These are phyloP conservation scores for Penicillium goetzii DNA, from an alignment of 495 filamentous ascomycete species.

Conservation along the genomic window DNA sequence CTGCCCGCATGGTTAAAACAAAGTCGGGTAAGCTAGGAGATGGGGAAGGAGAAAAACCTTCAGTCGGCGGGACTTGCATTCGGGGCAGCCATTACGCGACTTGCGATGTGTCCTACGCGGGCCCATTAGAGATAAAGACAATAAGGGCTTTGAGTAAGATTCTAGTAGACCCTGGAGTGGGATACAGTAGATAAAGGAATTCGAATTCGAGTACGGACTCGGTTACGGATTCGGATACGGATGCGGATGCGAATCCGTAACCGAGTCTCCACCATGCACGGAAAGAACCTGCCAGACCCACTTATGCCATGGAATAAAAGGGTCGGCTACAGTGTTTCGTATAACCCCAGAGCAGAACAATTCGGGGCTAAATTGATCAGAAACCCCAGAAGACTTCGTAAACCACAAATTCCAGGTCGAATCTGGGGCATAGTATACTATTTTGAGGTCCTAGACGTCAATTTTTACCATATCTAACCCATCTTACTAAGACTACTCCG, in stretches of 20 bases:
- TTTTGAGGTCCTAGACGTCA: not conserved
- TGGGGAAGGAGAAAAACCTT: slow-evolving; percentile 22
- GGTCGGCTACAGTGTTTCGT: not conserved
- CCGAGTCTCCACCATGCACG: not conserved
- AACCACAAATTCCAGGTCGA: not conserved
- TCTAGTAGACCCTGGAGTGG: not conserved
- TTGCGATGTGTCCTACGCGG: slow-evolving; percentile 34
- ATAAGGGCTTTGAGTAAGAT: not conserved
- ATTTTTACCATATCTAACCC: not conserved
- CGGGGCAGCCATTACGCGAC: slow-evolving; percentile 33
- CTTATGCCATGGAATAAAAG: not conserved
- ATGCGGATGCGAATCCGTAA: slow-evolving; percentile 17
- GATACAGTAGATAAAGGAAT: slow-evolving; percentile 8
- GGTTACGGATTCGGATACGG: slow-evolving; percentile 23
- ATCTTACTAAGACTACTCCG: not conserved
- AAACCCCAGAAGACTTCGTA: not conserved
- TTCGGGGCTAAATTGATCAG: not conserved
- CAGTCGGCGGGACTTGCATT: slow-evolving; percentile 30
- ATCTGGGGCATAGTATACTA: not conserved
- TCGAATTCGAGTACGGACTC: slow-evolving; percentile 25
- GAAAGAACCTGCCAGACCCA: slow-evolving; percentile 4
- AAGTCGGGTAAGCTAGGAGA: not conserved
- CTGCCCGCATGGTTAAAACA: slow-evolving; percentile 14
- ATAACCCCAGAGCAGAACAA: not conserved
- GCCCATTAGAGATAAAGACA: slow-evolving; percentile 20